Percentiles rank a stretch among this genome's conserved stretches.
phyloP scores from a whole-genome alignment of 2,329 filamentous ascomycete genomes.

The Geosmithia flava region DNA sequence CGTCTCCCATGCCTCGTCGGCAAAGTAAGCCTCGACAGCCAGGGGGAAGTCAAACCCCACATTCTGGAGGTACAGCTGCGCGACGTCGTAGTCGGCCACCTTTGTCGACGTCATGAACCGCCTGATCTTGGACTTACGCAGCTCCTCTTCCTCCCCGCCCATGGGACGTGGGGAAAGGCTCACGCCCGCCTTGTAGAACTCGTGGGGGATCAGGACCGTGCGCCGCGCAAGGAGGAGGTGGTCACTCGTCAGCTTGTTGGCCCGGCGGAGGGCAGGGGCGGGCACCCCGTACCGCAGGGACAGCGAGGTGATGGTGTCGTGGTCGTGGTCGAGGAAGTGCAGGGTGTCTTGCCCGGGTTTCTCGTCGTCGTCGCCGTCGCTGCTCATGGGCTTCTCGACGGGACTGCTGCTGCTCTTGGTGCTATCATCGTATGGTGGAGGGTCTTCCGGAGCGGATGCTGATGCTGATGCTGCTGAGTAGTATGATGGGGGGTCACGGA shows the following conservation, averaged over 20 bases:
- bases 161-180: constrained; percentile 58
- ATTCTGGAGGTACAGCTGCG: constrained; percentile 63
- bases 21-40: constrained; percentile 52
- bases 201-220: constrained; percentile 59
- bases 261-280: constrained; percentile 43
- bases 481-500: constrained; percentile 60
- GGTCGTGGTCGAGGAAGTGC: constrained; percentile 61
- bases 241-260: constrained; percentile 61
- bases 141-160: constrained; percentile 64
- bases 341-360: constrained; percentile 47
- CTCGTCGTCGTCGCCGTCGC: constrained; percentile 8
- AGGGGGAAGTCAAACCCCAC: constrained; percentile 51
- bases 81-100: constrained; percentile 64
- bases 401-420: background rate
- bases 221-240: constrained; percentile 57
- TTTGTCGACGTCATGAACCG: constrained; percentile 74
- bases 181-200: constrained; percentile 54
- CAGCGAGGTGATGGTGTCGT: constrained; percentile 55
- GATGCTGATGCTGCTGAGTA: constrained; percentile 3
- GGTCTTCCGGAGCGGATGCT: background rate
- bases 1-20: constrained; percentile 66
- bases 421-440: background rate
- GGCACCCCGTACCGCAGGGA: constrained; percentile 63
- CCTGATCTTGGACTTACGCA: constrained; percentile 56
- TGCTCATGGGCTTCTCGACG: constrained; percentile 1